These are phyloP conservation scores for Metschnikowia bowlesiae DNA, from an alignment of 805 yeast genomes.

Conservation along the genomic window DNA sequence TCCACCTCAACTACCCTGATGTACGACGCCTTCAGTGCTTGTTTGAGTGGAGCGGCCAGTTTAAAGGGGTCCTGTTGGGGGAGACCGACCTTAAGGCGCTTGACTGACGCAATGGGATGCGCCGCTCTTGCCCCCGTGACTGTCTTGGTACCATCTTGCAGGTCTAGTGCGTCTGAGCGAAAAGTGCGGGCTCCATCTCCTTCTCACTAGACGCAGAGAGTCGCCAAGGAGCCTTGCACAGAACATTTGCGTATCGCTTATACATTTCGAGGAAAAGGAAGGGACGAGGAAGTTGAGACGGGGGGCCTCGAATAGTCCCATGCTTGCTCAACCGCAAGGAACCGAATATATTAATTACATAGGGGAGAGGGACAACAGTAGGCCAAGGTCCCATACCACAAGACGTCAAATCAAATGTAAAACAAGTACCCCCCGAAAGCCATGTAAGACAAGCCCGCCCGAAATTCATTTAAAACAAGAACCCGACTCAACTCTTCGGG, in stretches of 20 bases:
- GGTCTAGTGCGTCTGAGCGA: slow-evolving; percentile 2
- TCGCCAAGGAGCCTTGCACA: slow-evolving; percentile 49
- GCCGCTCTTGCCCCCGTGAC: neutral
- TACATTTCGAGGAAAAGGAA: slow-evolving; percentile 13
- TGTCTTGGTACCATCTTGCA: neutral
- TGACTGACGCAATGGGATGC: neutral
- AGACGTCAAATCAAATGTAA: too few species aligned
- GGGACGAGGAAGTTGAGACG: slow-evolving; percentile 1
- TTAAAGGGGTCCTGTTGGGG: neutral
- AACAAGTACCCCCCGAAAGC: too few species aligned
- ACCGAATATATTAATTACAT: neutral
- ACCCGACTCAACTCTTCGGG: too few species aligned
- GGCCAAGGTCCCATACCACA: neutral
- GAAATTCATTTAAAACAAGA: too few species aligned
- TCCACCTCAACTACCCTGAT: slow-evolving; percentile 61
- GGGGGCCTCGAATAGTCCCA: neutral
- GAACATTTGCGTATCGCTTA: slow-evolving; percentile 33
- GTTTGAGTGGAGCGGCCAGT: slow-evolving; percentile 11
- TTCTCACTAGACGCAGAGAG: neutral
- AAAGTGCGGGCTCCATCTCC: neutral
- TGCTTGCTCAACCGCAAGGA: neutral
- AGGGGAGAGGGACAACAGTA: neutral
- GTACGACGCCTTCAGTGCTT: slow-evolving; percentile 28
- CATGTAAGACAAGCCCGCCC: too few species aligned
- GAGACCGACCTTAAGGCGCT: neutral